phyloP scores from a whole-genome alignment of 768 basidiomycete species.

The Clitopilus hobsonii region DNA sequence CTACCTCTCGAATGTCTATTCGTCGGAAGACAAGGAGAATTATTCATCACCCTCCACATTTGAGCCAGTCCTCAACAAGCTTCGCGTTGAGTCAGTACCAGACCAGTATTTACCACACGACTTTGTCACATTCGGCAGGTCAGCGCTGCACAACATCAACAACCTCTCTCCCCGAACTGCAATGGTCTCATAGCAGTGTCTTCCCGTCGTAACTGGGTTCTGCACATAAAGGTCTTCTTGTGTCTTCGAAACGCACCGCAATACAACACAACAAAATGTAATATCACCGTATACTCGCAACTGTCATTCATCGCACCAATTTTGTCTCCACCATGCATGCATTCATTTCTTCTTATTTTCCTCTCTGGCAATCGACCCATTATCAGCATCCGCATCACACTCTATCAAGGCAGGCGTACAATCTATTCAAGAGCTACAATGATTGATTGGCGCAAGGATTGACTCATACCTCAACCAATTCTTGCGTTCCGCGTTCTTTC shows the following conservation, averaged over 20 bases:
- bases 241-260: conserved; percentile 49
- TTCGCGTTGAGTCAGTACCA: conserved; percentile 59
- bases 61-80: conserved; percentile 71
- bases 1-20: conserved; percentile 39
- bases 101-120: conserved; percentile 80
- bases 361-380: conserved; percentile 60
- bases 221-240: conserved; percentile 34
- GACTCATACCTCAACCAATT: conserved; percentile 10
- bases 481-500: conserved; percentile 23
- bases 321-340: conserved; percentile 64
- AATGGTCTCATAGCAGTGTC: conserved; percentile 51
- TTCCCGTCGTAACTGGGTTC: conserved; percentile 29
- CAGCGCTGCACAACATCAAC: conserved; percentile 75
- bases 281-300: conserved; percentile 62
- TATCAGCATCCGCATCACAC: conserved; percentile 35
- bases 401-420: conserved; percentile 44
- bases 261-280: conserved; percentile 72
- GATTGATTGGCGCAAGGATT: conserved; percentile 22
- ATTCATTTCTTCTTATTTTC: conserved; percentile 45
- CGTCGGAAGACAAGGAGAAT: conserved; percentile 82
- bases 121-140: conserved; percentile 74
- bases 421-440: conserved; percentile 33
- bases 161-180: conserved; percentile 57
- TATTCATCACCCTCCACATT: conserved; percentile 48
- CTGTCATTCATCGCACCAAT: conserved; percentile 54